phyloP scores from a whole-genome alignment of 2,329 filamentous ascomycete species.

The Xylaria arbuscula region DNA sequence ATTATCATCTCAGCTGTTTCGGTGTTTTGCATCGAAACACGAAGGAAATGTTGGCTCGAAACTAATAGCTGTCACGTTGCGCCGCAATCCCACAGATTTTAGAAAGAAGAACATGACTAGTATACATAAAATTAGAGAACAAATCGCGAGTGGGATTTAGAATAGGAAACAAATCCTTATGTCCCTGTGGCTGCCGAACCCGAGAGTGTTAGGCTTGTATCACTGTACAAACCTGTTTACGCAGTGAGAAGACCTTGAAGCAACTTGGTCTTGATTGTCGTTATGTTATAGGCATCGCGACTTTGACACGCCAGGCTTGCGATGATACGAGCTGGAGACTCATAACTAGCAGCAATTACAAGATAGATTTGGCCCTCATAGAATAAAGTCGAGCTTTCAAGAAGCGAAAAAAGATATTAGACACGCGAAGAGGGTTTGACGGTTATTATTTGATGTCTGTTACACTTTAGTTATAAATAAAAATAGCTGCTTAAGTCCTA shows the following conservation, averaged over 20 bases:
- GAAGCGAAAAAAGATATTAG: neutral
- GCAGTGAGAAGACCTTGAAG: neutral
- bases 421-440: neutral
- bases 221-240: neutral
- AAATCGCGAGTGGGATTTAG: neutral
- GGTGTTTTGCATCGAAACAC: neutral
- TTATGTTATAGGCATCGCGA: neutral
- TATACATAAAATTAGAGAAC: neutral
- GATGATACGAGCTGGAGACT: neutral
- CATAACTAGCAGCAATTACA: neutral
- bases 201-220: neutral
- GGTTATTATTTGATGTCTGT: neutral
- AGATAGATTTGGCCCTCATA: neutral
- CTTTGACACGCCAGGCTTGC: neutral
- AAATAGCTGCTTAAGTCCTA: neutral
- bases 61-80: conserved; percentile 1
- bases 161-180: neutral
- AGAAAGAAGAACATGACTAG: too few relatives aligned
- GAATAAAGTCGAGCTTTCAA: neutral
- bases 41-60: neutral
- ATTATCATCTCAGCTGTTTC: neutral
- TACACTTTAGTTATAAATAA: neutral
- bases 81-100: conserved; percentile 16
- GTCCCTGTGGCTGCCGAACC: neutral
- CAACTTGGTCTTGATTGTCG: neutral